phyloP scores from a whole-genome alignment of 495 filamentous ascomycete genomes.

The Penicillium subrubescens region DNA sequence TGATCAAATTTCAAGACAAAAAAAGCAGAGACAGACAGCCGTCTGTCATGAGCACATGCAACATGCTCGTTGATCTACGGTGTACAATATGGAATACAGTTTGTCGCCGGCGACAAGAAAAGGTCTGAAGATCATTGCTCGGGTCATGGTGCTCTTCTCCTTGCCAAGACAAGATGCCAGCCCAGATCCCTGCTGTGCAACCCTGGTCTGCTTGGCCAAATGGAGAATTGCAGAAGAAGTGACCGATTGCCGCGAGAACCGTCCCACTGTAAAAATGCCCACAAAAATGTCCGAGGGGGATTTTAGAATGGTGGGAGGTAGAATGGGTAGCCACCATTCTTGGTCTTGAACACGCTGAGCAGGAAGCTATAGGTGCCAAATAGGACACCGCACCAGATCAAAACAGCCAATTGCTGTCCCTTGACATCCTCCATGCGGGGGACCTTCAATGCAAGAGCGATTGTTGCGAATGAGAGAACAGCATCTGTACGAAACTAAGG shows the following conservation, averaged over 20 bases:
- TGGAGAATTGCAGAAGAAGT: background rate
- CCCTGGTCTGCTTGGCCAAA: background rate
- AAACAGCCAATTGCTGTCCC: conserved; percentile 76
- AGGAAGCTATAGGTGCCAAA: conserved; percentile 90
- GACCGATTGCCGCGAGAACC: background rate
- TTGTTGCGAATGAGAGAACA: conserved; percentile 86
- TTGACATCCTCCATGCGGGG: conserved; percentile 79
- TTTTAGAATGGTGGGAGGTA: conserved; percentile 83
- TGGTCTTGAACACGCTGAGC: conserved; percentile 87
- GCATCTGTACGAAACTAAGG: conserved; percentile 64
- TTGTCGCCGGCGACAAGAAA: conserved; percentile 25
- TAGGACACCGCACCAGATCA: conserved; percentile 79
- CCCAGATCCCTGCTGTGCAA: no score
- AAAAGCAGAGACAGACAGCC: background rate
- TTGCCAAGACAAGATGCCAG: background rate
- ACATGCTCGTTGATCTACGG: conserved; percentile 14
- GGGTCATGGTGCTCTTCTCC: background rate
- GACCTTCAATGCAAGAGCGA: conserved; percentile 86
- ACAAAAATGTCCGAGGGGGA: background rate
- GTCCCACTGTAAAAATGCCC: background rate
- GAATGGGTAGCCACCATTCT: conserved; percentile 96
- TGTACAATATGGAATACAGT: conserved; percentile 16
- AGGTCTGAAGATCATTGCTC: background rate
- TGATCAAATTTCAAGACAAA: background rate
- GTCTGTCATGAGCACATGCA: background rate